Base-by-base conservation (phyloP, 495 filamentous ascomycete species). In the Daldinia grandis region DNA sequence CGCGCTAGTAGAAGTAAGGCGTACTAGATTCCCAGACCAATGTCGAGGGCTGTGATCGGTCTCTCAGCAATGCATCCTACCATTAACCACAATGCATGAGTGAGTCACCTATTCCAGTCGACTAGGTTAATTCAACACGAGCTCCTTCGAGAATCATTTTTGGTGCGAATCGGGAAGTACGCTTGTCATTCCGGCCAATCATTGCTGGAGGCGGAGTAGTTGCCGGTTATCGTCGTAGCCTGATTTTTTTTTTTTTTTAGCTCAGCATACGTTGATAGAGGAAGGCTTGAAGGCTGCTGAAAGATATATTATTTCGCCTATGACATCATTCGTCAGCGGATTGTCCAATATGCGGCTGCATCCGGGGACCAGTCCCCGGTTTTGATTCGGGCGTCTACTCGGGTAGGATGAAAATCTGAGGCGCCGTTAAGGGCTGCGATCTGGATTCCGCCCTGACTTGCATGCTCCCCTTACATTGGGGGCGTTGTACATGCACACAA, bases 261-360 rank as follows among this genome's bases (percentile, higher is more conserved):
- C 47, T 40, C 25, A 40, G 54, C 19, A 56, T 44, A 35, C 9
- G 28, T 65, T 61, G 64, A 54, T 62, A 49, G 54, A 57, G 49
- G 56, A 21, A 35, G 28, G 49, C 21, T 50, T 53, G 35, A 62
- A 68, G 58, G 37, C 58, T 55, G 12, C 40, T 44, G 24, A 9
- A 64, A 49, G 42, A 73, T 69, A 59, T 49, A 62, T 59, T 31
- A 66, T 62, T 69, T 58, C 38, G 12, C 44, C 59, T 73, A 69
- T 73, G 70, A 73, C 70, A 73, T 73, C 65, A 73, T 73, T 69
- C 40, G 61, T 69, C 21, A 66, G 58, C 65, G 55, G 49, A 24
- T 28, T 58, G 30, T 25, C 30, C 14, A 58, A 47, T 56, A 47
- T 72, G 58, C 63, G 63, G 62, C 68, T 71, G 59, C 44, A 60